Evolutionary conservation across 1,139 yeast genomes (phyloP), one percentile per base, ranked within the genome.

Genomic region (Candida sojae): DNA sequence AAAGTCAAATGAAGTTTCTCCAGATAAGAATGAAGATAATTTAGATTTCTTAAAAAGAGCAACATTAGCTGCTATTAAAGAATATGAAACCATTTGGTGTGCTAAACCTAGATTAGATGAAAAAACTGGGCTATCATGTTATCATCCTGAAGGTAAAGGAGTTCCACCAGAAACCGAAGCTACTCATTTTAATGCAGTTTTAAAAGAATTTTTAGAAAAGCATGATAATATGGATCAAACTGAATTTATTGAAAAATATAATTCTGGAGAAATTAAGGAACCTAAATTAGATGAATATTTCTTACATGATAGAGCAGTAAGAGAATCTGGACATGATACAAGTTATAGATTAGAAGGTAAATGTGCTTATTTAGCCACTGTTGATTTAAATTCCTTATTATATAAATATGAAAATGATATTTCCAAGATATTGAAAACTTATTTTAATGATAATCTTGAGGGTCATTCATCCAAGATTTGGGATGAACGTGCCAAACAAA

Each of bases 291-390:
- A 93, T 61, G 91, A 84, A 54, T 95, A 90, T 66, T 89, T 93
- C 66, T 67, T 88, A 48, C 97, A 93, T 64, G 99, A 93, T 66
- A 79, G 98, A 52, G 98, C 96, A 1, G 96, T 93, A 12, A 81
- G 99, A 61, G 99, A 93, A 68, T 86, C 96, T 41, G 99, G 99
- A 1, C 99, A 93, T 65, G 99, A 93, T 64, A 95, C 98, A 0
- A 79, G 93, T 2, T 91, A 92, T 63, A 77, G 99, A 59, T 73
- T 93, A 47, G 97, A 92, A 68, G 96, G 96, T 33, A 80, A 82
- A 45, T 90, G 96, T 67, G 97, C 97, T 0, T 75, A 88, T 62
- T 71, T 93, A 55, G 97, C 96, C 2, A 93, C 98, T 0, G 86
- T 93, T 47, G 99, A 93, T 64, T 75, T 93, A 60, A 92, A 92